A percentile compares a stretch with the other conserved stretches of the same genome.
These are phyloP conservation scores for Tulasnella sp. DNA, from an alignment of 768 basidiomycete species.

Conservation along the genomic window DNA sequence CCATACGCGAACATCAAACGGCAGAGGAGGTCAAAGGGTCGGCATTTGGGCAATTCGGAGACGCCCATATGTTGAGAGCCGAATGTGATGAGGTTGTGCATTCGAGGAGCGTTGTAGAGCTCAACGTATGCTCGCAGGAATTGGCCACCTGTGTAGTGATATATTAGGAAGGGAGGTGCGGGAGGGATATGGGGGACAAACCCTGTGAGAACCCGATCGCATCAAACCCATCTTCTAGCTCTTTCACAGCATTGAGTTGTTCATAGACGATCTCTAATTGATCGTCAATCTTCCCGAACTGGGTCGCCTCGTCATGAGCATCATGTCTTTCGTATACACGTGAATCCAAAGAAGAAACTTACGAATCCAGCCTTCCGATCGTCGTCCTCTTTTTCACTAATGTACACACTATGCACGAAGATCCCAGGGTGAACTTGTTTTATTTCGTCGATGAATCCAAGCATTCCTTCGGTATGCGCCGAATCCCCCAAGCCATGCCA, in stretches of 20 bases:
- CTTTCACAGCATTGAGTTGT: constrained; percentile 52
- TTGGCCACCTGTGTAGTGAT: constrained; percentile 48
- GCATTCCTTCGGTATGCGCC: constrained; percentile 61
- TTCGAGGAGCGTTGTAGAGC: constrained; percentile 57
- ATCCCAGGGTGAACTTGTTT: constrained; percentile 60
- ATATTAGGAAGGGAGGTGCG: background rate
- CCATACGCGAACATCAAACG: constrained; percentile 52
- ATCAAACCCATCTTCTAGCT: constrained; percentile 64
- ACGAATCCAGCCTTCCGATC: constrained; percentile 67
- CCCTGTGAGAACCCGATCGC: constrained; percentile 86
- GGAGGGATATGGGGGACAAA: background rate
- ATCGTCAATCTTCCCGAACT: constrained; percentile 72
- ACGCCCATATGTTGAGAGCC: constrained; percentile 84
- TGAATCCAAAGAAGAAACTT: constrained; percentile 27
- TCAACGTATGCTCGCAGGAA: constrained; percentile 82
- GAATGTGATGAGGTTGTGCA: constrained; percentile 77
- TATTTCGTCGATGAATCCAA: constrained; percentile 49
- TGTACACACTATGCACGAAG: constrained; percentile 63
- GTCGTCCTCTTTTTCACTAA: constrained; percentile 48
- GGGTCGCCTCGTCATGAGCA: constrained; percentile 14
- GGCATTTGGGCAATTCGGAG: constrained; percentile 60
- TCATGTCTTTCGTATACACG: background rate
- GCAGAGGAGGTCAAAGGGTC: constrained; percentile 56
- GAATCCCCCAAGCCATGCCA: constrained; percentile 82
- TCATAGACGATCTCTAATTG: constrained; percentile 56